Base-by-base conservation (phyloP, 2,329 filamentous ascomycete genomes). In the Pseudocercospora crystallina region DNA sequence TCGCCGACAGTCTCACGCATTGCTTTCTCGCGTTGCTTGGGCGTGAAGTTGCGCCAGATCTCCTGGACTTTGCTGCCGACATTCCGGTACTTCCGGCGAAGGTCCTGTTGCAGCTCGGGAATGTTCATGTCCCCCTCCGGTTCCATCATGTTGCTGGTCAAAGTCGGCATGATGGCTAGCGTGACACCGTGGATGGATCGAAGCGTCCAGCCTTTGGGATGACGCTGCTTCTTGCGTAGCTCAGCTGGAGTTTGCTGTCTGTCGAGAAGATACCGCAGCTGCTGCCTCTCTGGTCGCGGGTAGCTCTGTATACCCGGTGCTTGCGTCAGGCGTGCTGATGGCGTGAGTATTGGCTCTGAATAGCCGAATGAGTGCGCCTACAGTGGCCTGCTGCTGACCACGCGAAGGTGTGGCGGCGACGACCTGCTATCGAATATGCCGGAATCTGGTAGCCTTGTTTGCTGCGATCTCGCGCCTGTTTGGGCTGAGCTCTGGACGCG, bases 31-130 rank as follows among this genome's bases (percentile, higher is more conserved):
- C 49, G 56, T 47, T 58, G 52, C 43, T 53, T 49, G 14, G 40
- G 52, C 13, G 43, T 58, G 43, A 58, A 49, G 11, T 44, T 44
- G 32, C 47, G 53, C 56, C 56, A 58, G 17, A 56, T 53, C 10
- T 32, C 32, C 2, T 51, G 13, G 9, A 58, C 44, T 32, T 44
- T 50, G 17, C 8, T 13, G 14, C 56, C 56, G 14, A 56, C 56
- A 39, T 56, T 58, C 13, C 49, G 56, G 36, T 53, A 39, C 43
- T 58, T 58, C n/a, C 37, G 56, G 30, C 29, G 36, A 34, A 58
- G 53, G 37, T 58, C 53, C 13, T 39, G 14, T 13, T 56, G 49
- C 9, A 51, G 47, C 44, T 51, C 49, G 43, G 41, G 47, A 9
- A 51, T 40, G 17, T 52, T 42, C 38, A 50, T 26, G 0, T 40